Evolutionary conservation across 768 basidiomycete species (phyloP), one percentile per base, ranked within the genome.

Genomic region (Phlebiopsis flavidoalba): DNA sequence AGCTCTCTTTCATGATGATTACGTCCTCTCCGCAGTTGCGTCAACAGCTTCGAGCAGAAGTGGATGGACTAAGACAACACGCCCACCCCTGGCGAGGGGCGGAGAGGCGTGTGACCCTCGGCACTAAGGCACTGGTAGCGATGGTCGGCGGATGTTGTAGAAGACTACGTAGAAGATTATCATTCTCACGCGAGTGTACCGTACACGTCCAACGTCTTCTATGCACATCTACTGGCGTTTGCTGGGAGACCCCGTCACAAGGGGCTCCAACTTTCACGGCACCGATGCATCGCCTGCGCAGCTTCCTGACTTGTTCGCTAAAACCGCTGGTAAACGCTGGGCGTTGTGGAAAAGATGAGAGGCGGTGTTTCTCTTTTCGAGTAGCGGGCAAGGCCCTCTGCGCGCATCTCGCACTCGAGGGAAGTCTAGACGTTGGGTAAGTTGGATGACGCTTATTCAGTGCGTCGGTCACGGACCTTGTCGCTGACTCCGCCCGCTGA

Each of bases 1-100:
- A 97, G 67, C 79, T 97, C 35, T 95, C 93, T 0, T 92, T 97
- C 71, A 69, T 95, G 51, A 84, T 97, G 80, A 70, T 88, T 52
- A 82, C 91, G 11, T 84, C 87, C 21, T 86, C 86, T 15, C 37
- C 68, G 10, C 58, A 70, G 1, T 68, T 91, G 45, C 80, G 80
- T 33, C 70, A 70, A 48, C 75, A 77, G 53, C 75, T 91, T 2
- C 75, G 76, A 0, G 76, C 77, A 0, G 89, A 91, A 64, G 73
- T 88, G 8, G 69, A 77, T 8, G 75, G 75, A 11, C 76, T 91
- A 52, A 77, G 78, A 45, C 70, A 69, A 36, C 75, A 85, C 70
- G 76, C 80, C 5, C 73, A 67, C 7, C 75, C 79, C 0, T 93
- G 90, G 90, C 76, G 77, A 65, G 87, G 87, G 1, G 77, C 67